Percentiles rank a stretch among this genome's conserved stretches.
Conservation (phyloP, 768 basidiomycete genomes). For the Candolleomyces efflorescens region DNA sequence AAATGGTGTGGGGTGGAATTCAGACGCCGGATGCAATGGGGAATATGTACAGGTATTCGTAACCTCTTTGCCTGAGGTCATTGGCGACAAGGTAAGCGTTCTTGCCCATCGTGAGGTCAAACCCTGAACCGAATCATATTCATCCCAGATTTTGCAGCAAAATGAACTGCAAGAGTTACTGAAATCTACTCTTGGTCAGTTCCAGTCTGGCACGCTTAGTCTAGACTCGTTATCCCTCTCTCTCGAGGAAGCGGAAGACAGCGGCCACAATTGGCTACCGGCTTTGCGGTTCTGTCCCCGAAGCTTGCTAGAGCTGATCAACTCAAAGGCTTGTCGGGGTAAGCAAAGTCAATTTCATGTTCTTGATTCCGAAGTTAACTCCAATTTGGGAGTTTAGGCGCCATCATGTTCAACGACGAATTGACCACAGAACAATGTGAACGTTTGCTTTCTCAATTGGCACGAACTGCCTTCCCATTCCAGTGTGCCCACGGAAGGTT, state of each 20-base stretch:
- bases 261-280: conserved; percentile 55
- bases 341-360: conserved; percentile 16
- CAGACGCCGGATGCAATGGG: conserved; percentile 26
- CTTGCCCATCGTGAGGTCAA: conserved; percentile 13
- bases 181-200: conserved; percentile 63
- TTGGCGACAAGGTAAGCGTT: conserved; percentile 67
- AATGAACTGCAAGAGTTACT: conserved; percentile 74
- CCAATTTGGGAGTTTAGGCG: conserved; percentile 48
- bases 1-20: conserved; percentile 18
- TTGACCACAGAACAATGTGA: conserved; percentile 66
- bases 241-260: conserved; percentile 15
- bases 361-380: conserved; percentile 4
- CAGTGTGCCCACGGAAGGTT: conserved; percentile 96
- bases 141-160: conserved; percentile 52
- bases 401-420: conserved; percentile 94
- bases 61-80: conserved; percentile 59
- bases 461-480: conserved; percentile 79
- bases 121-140: conserved; percentile 8
- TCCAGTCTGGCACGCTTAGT: conserved; percentile 44
- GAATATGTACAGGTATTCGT: conserved; percentile 67
- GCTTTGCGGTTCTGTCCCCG: conserved; percentile 81
- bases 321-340: conserved; percentile 97
- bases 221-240: conserved; percentile 15
- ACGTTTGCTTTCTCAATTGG: conserved; percentile 61
- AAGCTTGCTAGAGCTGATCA: conserved; percentile 76